A percentile compares a stretch with the other conserved stretches of the same genome.
These are phyloP conservation scores for Podaxis sp. DNA, from an alignment of 768 basidiomycete species.

Conservation along the genomic window DNA sequence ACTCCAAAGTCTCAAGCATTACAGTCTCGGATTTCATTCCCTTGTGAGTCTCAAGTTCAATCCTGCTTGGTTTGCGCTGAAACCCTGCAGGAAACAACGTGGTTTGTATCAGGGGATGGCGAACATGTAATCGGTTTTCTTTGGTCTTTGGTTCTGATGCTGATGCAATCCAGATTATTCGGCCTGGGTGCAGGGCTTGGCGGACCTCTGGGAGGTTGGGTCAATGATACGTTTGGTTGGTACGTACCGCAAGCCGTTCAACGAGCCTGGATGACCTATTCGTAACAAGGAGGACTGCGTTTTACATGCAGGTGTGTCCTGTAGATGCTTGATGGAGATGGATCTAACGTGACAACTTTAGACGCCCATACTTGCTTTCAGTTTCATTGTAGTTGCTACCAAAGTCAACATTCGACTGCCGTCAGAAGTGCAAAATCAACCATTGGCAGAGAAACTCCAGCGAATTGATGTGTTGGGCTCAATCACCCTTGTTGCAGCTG, in stretches of 20 bases:
- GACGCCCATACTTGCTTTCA: constrained; percentile 75
- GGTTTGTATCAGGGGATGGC: constrained; percentile 92
- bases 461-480: constrained; percentile 88
- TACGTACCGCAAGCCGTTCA: constrained; percentile 34
- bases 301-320: constrained; percentile 71
- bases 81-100: constrained; percentile 63
- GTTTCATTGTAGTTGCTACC: constrained; percentile 65
- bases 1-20: constrained; percentile 69
- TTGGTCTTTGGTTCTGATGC: constrained; percentile 6
- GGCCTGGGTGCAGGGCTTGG: constrained; percentile 82
- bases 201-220: constrained; percentile 81
- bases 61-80: constrained; percentile 8
- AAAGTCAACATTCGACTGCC: constrained; percentile 82
- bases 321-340: constrained; percentile 14
- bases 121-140: constrained; percentile 61
- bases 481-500: constrained; percentile 69
- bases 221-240: constrained; percentile 87
- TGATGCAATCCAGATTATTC: constrained; percentile 54
- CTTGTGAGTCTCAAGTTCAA: constrained; percentile 50
- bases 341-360: constrained; percentile 31
- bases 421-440: constrained; percentile 60
- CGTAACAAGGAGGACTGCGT: constrained; percentile 72
- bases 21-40: constrained; percentile 89
- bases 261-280: constrained; percentile 15
- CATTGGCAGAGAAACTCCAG: constrained; percentile 59